A percentile compares a stretch with the other conserved stretches of the same genome.
These are phyloP conservation scores for Triticum turgidum DNA, from an alignment of 176 grass and related monocot species.

Conservation along the genomic window DNA sequence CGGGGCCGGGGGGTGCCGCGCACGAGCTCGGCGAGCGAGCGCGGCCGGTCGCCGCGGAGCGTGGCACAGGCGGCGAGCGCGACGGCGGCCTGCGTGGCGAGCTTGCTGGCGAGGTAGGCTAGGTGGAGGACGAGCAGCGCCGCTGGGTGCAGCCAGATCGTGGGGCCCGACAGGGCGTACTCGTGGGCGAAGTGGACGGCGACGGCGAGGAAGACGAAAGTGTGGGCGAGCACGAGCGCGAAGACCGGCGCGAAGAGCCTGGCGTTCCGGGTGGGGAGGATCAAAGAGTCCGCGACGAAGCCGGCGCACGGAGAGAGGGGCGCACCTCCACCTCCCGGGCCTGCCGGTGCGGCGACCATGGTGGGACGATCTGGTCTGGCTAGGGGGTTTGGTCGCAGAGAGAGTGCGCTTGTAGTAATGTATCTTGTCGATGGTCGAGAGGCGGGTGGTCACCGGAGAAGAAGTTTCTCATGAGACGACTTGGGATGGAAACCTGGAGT, in stretches of 20 bases:
- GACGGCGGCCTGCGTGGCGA: too few species aligned
- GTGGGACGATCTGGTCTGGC: background rate
- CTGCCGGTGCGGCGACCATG: background rate
- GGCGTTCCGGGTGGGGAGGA: constrained; percentile 30
- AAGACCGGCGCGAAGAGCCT: background rate
- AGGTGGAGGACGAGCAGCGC: too few species aligned
- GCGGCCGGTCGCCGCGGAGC: too few species aligned
- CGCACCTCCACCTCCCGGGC: background rate
- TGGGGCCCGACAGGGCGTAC: background rate
- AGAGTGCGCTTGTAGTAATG: background rate
- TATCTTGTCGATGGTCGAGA: background rate
- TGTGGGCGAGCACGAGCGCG: constrained; percentile 24
- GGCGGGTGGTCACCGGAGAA: background rate
- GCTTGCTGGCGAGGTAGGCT: too few species aligned
- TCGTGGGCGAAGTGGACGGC: background rate
- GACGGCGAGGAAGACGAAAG: constrained; percentile 3
- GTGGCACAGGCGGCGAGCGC: too few species aligned
- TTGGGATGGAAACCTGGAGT: background rate
- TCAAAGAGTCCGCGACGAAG: constrained; percentile 14
- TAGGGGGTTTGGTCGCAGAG: background rate
- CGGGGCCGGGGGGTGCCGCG: too few species aligned
- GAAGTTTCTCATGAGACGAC: background rate
- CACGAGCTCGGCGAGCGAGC: background rate
- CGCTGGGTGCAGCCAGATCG: background rate
- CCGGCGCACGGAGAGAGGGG: background rate